Conservation (phyloP, 192 early-diverging fungal species). For the Backusella morwellensis region DNA sequence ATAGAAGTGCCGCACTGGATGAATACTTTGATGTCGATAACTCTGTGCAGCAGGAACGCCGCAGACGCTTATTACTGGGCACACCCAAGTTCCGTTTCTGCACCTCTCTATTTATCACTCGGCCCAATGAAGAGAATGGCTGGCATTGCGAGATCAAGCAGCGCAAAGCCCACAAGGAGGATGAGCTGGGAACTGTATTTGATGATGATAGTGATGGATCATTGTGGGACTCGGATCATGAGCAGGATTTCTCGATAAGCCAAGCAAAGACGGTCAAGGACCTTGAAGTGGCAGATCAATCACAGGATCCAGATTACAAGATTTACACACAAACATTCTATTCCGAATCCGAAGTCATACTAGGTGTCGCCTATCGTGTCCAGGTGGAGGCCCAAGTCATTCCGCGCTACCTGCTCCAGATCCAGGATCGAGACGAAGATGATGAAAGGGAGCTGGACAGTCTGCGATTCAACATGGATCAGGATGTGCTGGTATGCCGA, state of each 20-base stretch:
- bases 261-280: neutral
- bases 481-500: neutral
- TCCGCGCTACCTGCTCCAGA: neutral
- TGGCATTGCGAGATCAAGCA: neutral
- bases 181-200: neutral
- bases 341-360: constrained; percentile 18
- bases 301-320: neutral
- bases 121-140: constrained; percentile 9
- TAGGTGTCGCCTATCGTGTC: constrained; percentile 24
- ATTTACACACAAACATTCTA: constrained; percentile 21
- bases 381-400: constrained; percentile 26
- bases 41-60: constrained; percentile 13
- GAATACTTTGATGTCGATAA: constrained; percentile 38
- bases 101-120: constrained; percentile 12
- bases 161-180: neutral
- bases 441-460: neutral
- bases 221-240: neutral
- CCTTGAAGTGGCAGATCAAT: neutral
- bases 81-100: constrained; percentile 25
- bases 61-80: constrained; percentile 23
- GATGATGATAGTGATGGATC: constrained; percentile 7
- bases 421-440: neutral
- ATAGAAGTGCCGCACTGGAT: constrained; percentile 24
- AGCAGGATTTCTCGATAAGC: neutral
- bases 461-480: neutral